Evolutionary conservation across 1,284 basidiomycete species (phyloP), one percentile per base, ranked within the genome.

Genomic region (Rhodotorula sp.): DNA sequence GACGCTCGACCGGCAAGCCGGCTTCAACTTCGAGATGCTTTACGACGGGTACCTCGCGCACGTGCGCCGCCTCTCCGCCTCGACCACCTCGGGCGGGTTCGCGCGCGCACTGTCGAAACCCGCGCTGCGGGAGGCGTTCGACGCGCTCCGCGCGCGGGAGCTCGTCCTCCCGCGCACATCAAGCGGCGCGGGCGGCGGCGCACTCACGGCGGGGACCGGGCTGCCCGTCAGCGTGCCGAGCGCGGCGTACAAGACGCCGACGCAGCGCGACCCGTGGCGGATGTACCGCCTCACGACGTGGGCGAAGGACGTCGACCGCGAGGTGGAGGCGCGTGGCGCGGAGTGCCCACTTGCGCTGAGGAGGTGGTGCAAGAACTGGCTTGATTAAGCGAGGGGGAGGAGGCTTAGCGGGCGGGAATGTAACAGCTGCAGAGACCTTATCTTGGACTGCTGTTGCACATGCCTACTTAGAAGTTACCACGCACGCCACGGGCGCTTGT

Each of bases 1-100:
- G 36, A 74, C 73, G 51, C 48, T 61, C n/a, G 71, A 69, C 46
- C 61, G 67, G 41, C 71, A 77, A n/a, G 55, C 72, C n/a, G 69
- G 75, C 13, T 69, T 77, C 75, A 79, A 78, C 62, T 74, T 79
- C 32, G 76, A 77, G 53, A 75, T 77, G 64, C 63, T 76, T 12
- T 77, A 73, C 58, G 71, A 74, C 36, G 55, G 62, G 36, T 79
- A 79, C 67, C 29, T 63, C 22, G 39, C 50, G 39, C 62, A 63
- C 41, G 21, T 72, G 64, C 34, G 67, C 58, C 44, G 61, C 68
- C 56, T 63, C 56, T 58, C 34, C 56, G 70, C 48, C 57, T 56
- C 64, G 63, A 63, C 62, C 32, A 21, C 37, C 32, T 29, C 29
- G 10, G 25, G 53, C 53, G 32, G 32, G 29, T 22, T 3, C n/a